Evolutionary conservation across 345 rosid genomes (phyloP), one percentile per base, ranked within the genome.

Genomic region (Lepidium africanum): DNA sequence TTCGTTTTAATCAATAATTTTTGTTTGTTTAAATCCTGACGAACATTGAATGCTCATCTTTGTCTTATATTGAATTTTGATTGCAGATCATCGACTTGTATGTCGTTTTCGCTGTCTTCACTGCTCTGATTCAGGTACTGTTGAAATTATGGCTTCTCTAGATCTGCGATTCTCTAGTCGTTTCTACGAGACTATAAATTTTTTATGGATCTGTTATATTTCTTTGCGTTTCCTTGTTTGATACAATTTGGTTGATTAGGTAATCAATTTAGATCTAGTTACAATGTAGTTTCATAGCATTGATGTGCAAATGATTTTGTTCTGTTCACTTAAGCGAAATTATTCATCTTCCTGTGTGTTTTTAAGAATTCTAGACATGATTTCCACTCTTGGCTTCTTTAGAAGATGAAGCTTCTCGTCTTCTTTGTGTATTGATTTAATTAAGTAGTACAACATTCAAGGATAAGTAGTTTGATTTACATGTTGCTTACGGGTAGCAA

Each of bases 31-130:
- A 43, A 43, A 10, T 62, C 9, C 2, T 38, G 17, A 23, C 7
- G 43, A 37, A 50, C 1, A n/a, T 21, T 38, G 27, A 54, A 36
- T 48, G 7, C 9, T 10, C 5, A 58, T 49, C 2, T 19, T 9
- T 45, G 7, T 6, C 11, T 3, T 43, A 19, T 59, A n/a, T 13
- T 27, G 25, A 35, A 1, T 61, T 25, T 0, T 12, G 46, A 6
- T 51, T 67, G 47, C 86, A 94, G 99, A 84, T 91, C 82, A 87
- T 94, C 77, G 99, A 94, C 78, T 78, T 89, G 11, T 94, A 89
- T 43, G 96, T 89, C 50, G 85, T 79, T 39, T 94, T 90, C 37
- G 88, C 97, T 9, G 84, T 88, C 63, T 79, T 79, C 73, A 87
- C 98, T 6, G 96, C 97, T 59, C 40, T 93, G 71, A 87, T 90